Base-by-base conservation (phyloP, 306 rosid genomes). In the Medicago arabica region DNA sequence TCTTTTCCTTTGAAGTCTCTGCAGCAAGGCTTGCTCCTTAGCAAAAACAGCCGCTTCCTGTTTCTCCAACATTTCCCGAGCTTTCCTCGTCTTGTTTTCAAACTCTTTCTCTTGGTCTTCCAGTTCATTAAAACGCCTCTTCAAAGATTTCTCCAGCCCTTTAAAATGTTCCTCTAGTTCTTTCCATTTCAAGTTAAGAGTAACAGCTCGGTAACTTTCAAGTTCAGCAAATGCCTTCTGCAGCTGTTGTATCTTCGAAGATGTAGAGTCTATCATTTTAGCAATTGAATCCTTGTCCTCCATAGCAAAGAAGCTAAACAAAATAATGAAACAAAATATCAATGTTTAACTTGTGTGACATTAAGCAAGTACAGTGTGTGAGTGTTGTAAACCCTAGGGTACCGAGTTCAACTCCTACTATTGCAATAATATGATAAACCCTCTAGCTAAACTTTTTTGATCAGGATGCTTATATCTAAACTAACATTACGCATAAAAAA, bases 171-270 rank as follows among this genome's bases (percentile, higher is more conserved):
- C 99, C 87, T 95, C 99, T 57, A 95, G 90, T 69, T 95, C 97
- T 83, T 95, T 95, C 99, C 99, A 92, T 82, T 90, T 95, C 85
- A 92, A 2, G 83, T 95, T 95, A 55, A 92, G 92, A 59, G 96
- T 86, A 38, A 95, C 83, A 8, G 97, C 93, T 62, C 93, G 83
- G 81, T 92, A 92, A 73, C 97, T 91, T 88, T 95, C 97, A 78
- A 95, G 99, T 83, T 95, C 99, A 80, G 99, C 97, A 85, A 95
- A 95, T 31, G 97, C 99, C 86, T 87, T 90, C 82, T 95, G 99
- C 75, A 95, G 97, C 85, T 95, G 99, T 70, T 87, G 92, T 80
- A 95, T 92, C 93, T 92, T 95, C 19, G 96, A 90, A 68, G 93
- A 83, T 63, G 99, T 92, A 78, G 91, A 89, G 85, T 89, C 96